Conservation (phyloP, 192 early-diverging fungal species). For the Entomortierella lignicola region DNA sequence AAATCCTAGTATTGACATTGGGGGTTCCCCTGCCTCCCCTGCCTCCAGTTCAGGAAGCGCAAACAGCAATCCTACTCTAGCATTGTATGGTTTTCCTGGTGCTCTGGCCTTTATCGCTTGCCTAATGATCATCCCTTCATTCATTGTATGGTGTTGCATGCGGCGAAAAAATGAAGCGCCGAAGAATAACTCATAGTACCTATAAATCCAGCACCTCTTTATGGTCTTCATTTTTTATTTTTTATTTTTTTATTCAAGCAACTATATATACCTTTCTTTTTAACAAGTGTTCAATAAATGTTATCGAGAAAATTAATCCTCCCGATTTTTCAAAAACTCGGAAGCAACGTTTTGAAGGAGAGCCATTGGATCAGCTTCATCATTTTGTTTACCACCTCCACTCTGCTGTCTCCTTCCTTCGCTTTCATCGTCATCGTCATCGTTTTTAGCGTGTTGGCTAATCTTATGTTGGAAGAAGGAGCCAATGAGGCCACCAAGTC, state of each 20-base stretch:
- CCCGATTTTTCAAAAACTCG: conserved; percentile 23
- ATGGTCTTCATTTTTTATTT: conserved; percentile 7
- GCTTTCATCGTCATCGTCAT: background rate
- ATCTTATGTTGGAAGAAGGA: conserved; percentile 4
- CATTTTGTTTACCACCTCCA: conserved; percentile 2
- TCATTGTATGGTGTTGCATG: conserved; percentile 49
- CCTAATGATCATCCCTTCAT: conserved; percentile 40
- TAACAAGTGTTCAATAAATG: background rate
- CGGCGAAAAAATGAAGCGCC: conserved; percentile 9
- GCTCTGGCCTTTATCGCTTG: conserved; percentile 3
- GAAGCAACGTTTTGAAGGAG: conserved; percentile 8
- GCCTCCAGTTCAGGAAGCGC: too few relatives aligned
- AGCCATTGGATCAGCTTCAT: conserved; percentile 1
- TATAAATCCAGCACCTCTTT: too few relatives aligned
- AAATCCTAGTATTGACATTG: background rate
- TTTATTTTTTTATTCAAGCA: conserved; percentile 9
- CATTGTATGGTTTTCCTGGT: conserved; percentile 3
- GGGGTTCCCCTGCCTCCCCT: too few relatives aligned
- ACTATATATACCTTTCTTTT: background rate
- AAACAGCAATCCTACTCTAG: background rate
- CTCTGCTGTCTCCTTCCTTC: background rate
- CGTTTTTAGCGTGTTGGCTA: too few relatives aligned
- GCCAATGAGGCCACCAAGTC: conserved; percentile 27
- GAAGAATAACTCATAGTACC: background rate
- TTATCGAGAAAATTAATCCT: background rate